Conservation (phyloP, 1,284 basidiomycete species). For the Fomitopsis schrenkii region DNA sequence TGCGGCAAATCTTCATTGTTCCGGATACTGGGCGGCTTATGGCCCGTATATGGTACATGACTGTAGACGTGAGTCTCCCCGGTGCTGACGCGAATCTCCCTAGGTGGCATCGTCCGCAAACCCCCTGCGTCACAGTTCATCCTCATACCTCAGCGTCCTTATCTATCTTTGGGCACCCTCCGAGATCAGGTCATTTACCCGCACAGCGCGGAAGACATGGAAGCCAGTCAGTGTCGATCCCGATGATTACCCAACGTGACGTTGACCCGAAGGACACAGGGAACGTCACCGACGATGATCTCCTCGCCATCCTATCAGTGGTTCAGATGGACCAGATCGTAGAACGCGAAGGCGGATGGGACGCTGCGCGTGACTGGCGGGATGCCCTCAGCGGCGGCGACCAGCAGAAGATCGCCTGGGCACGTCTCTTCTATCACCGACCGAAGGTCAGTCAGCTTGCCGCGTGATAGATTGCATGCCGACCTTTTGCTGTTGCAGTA, state of each 20-base stretch:
- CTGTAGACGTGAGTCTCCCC: not conserved
- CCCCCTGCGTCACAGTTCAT: conserved; percentile 89
- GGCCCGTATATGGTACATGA: conserved; percentile 85
- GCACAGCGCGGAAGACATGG: conserved; percentile 77
- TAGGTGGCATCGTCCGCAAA: conserved; percentile 88
- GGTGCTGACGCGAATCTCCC: not conserved
- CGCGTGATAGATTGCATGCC: not conserved
- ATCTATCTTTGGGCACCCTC: conserved; percentile 89
- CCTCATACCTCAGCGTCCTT: conserved; percentile 94
- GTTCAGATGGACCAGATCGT: conserved; percentile 90
- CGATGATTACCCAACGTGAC: conserved; percentile 5
- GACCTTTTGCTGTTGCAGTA: conserved; percentile 50
- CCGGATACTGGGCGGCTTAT: conserved; percentile 93
- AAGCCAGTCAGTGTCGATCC: conserved; percentile 46
- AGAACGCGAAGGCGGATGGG: conserved; percentile 97
- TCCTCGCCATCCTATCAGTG: conserved; percentile 69
- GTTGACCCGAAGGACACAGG: conserved; percentile 26
- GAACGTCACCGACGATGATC: conserved; percentile 73
- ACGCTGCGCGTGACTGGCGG: conserved; percentile 85
- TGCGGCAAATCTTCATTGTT: conserved; percentile 91
- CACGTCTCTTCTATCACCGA: conserved; percentile 91
- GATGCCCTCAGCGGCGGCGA: conserved; percentile 89
- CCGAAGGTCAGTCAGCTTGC: conserved; percentile 62
- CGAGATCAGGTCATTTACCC: conserved; percentile 92
- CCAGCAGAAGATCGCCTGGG: conserved; percentile 95